Percentiles rank a stretch among this genome's conserved stretches.
phyloP scores from a whole-genome alignment of 2,329 filamentous ascomycete genomes.

The Sporothrix humicola region DNA sequence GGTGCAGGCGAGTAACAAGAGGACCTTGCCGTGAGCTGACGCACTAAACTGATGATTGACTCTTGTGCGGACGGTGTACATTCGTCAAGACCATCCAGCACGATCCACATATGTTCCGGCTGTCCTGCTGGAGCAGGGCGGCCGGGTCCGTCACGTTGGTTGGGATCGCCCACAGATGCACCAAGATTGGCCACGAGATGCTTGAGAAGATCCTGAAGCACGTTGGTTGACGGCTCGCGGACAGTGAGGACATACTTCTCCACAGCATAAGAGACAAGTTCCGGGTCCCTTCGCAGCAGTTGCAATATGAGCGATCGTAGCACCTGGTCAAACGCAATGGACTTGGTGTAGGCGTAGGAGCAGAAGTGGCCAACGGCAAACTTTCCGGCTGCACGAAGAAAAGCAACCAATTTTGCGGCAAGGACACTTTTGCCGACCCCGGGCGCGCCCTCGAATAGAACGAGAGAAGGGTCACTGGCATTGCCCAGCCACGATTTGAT shows the following conservation, averaged over 20 bases:
- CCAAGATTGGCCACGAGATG: not conserved
- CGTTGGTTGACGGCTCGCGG: not conserved
- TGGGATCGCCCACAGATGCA: not conserved
- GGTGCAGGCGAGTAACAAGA: not conserved
- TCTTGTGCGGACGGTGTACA: not conserved
- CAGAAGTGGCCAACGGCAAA: conserved; percentile 46
- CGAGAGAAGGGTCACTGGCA: not conserved
- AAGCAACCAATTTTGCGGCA: not conserved
- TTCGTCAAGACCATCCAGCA: not conserved
- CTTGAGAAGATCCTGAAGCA: not conserved
- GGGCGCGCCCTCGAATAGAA: not conserved
- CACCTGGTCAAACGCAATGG: conserved; percentile 45
- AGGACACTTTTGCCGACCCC: conserved; percentile 3
- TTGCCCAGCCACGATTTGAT: conserved; percentile 6
- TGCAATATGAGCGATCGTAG: conserved; percentile 45
- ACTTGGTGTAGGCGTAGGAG: conserved; percentile 43
- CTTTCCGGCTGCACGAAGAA: conserved; percentile 10
- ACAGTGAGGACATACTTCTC: not conserved
- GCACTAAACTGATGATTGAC: not conserved
- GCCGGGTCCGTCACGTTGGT: not conserved
- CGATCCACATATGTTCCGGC: not conserved
- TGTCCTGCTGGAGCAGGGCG: not conserved
- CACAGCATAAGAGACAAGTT: not conserved
- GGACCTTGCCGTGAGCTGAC: not conserved
- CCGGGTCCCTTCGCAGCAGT: conserved; percentile 36